These are phyloP conservation scores for Geosmithia morbida DNA, from an alignment of 2,329 filamentous ascomycete species.

Conservation along the genomic window DNA sequence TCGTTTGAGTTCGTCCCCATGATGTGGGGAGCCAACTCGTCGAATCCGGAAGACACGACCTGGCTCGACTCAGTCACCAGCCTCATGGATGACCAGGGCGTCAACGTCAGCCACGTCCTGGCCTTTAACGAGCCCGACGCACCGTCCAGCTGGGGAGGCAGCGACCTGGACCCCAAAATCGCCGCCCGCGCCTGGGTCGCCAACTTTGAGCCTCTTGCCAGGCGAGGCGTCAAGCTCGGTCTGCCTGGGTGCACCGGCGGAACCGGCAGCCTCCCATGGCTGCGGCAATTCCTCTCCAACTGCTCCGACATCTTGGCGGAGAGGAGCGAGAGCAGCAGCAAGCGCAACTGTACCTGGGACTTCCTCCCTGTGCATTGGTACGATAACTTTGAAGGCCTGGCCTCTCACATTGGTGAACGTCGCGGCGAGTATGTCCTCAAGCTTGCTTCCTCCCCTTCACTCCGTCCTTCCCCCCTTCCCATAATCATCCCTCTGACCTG, in stretches of 20 bases:
- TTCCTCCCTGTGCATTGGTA: constrained; percentile 55
- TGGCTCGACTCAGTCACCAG: constrained; percentile 46
- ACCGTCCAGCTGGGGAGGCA: constrained; percentile 39
- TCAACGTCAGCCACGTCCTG: constrained; percentile 54
- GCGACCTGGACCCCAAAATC: constrained; percentile 37
- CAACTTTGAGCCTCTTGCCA: constrained; percentile 54
- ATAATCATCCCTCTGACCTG: not conserved
- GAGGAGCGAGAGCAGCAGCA: constrained; percentile 16
- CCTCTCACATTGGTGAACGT: constrained; percentile 47
- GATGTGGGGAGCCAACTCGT: constrained; percentile 51
- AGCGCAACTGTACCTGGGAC: constrained; percentile 43
- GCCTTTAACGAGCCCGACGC: constrained; percentile 71
- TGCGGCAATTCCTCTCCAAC: constrained; percentile 47
- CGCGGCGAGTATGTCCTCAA: constrained; percentile 16
- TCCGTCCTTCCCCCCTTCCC: not conserved
- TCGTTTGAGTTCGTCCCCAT: constrained; percentile 66
- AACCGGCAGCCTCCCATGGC: constrained; percentile 47
- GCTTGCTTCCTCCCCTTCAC: not conserved
- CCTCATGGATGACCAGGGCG: constrained; percentile 32
- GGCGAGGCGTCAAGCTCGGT: constrained; percentile 51
- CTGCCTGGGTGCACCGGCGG: constrained; percentile 57
- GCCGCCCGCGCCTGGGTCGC: constrained; percentile 58
- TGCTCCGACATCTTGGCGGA: constrained; percentile 40
- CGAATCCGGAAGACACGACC: constrained; percentile 32
- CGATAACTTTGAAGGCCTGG: constrained; percentile 54